Evolutionary conservation across 208 protist genomes (phyloP), one percentile per base, ranked within the genome.

Genomic region (Acanthamoeba sp.): DNA sequence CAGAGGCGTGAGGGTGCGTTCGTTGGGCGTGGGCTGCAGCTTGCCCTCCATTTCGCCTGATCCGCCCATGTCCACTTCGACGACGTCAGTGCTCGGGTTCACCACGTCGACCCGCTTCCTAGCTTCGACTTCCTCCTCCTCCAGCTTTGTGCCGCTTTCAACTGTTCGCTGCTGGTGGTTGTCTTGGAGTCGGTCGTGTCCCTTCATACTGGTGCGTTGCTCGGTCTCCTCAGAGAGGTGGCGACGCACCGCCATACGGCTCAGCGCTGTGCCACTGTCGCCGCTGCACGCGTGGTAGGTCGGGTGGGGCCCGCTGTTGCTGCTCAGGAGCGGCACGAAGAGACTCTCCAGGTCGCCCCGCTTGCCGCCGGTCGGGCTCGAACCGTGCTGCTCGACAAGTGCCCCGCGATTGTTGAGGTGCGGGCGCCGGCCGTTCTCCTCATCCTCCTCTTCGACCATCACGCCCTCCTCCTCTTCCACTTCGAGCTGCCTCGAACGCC

Each of bases 401-500:
- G 45, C 45, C 45, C 55, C 55, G 0, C 55, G 55, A 22, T 62
- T 62, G 55, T 62, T 62, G 55, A 62, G 52, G 52, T n/a, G 22
- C 18, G 22, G 52, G 18, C 14, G 52, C 52, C 18, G 20, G 52
- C 20, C 0, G 62, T 38, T 45, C 38, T 48, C 69, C 36, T 80
- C 69, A 20, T 80, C 69, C 20, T 80, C 69, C 69, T 80, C 69
- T 16, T 80, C 69, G 34, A 80, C 69, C 69, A 80, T 80, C 34
- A 80, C 69, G 29, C 69, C 69, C 38, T 80, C 69, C 36, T 80
- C 34, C 22, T 38, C 69, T 18, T 16, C 32, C 2, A 45, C 16
- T 22, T 80, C 69, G 0, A 24, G 32, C 22, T 34, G 69, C 3
- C 69, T 32, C 32, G 69, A 80, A 5, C 20, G 69, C 20, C 69